These are phyloP conservation scores for Graphilbum sp. DNA, from an alignment of 2,329 filamentous ascomycete species.

Conservation along the genomic window DNA sequence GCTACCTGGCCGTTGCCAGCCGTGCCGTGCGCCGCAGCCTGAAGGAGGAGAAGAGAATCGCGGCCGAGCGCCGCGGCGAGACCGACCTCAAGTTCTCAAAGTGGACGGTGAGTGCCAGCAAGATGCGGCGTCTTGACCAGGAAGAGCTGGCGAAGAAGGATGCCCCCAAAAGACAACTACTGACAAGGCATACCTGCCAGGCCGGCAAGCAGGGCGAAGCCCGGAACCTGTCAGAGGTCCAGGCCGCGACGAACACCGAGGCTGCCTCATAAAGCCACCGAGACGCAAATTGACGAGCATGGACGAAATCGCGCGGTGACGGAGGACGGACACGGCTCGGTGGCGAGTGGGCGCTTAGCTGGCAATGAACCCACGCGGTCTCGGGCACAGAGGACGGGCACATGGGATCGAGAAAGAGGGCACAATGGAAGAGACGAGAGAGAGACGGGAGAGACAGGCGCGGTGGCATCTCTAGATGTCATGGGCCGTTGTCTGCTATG, in stretches of 20 bases:
- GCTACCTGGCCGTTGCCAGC: slow-evolving; percentile 90
- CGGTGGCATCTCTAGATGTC: too few relatives aligned
- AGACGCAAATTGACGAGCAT: neutral
- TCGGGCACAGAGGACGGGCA: too few relatives aligned
- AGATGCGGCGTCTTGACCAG: too few relatives aligned
- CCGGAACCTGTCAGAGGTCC: slow-evolving; percentile 51
- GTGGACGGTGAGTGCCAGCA: slow-evolving; percentile 68
- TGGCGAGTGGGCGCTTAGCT: too few relatives aligned
- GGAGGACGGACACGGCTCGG: too few relatives aligned
- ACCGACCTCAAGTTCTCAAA: slow-evolving; percentile 81
- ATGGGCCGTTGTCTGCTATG: too few relatives aligned
- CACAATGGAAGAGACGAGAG: too few relatives aligned
- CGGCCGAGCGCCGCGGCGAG: slow-evolving; percentile 77
- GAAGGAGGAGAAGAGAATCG: slow-evolving; percentile 84
- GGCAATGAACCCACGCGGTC: too few relatives aligned
- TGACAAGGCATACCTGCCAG: too few relatives aligned
- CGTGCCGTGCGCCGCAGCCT: slow-evolving; percentile 90
- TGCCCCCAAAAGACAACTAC: neutral
- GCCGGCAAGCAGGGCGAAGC: slow-evolving; percentile 89
- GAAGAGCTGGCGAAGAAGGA: neutral
- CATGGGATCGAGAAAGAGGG: too few relatives aligned
- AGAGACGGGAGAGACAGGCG: too few relatives aligned
- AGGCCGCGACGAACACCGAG: slow-evolving; percentile 21
- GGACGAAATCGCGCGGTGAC: neutral
- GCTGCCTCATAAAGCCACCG: slow-evolving; percentile 9